Percentiles rank a stretch among this genome's conserved stretches.
Evolutionary conservation across 768 basidiomycete species (phyloP).

Genomic region (Coprinopsis marcescibilis): DNA sequence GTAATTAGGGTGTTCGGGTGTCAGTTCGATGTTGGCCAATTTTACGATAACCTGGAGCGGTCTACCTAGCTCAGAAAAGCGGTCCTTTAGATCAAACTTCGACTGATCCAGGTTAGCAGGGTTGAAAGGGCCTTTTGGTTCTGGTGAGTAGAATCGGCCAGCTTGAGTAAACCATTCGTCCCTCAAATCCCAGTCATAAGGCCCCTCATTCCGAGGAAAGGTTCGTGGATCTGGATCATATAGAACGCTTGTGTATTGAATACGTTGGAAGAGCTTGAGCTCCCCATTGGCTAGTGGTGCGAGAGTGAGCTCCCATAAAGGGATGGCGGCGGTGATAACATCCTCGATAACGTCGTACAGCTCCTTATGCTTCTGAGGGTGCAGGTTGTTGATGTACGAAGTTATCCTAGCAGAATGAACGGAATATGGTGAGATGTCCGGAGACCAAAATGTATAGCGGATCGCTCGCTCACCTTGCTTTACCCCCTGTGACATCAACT

Average conservation of each 20-base stretch:
- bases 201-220: background rate
- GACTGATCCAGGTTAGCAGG: too few relatives aligned
- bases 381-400: constrained; percentile 39
- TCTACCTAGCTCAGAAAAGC: constrained; percentile 6
- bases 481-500: constrained; percentile 13
- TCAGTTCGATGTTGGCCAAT: constrained; percentile 18
- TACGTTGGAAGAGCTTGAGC: background rate
- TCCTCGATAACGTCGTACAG: constrained; percentile 23
- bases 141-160: background rate
- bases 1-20: constrained; percentile 14
- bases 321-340: constrained; percentile 23
- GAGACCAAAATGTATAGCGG: background rate
- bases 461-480: constrained; percentile 17
- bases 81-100: background rate
- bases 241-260: background rate
- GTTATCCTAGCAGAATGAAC: too few relatives aligned
- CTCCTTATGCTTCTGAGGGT: constrained; percentile 21
- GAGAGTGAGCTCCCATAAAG: constrained; percentile 24
- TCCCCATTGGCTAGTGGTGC: constrained; percentile 9
- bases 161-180: background rate
- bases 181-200: background rate
- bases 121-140: background rate
- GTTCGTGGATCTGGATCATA: background rate
- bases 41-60: constrained; percentile 19
- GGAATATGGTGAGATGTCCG: too few relatives aligned